Evolutionary conservation across 2,329 filamentous ascomycete genomes (phyloP).

Genomic region (Paraphaeosphaeria sporulosa): DNA sequence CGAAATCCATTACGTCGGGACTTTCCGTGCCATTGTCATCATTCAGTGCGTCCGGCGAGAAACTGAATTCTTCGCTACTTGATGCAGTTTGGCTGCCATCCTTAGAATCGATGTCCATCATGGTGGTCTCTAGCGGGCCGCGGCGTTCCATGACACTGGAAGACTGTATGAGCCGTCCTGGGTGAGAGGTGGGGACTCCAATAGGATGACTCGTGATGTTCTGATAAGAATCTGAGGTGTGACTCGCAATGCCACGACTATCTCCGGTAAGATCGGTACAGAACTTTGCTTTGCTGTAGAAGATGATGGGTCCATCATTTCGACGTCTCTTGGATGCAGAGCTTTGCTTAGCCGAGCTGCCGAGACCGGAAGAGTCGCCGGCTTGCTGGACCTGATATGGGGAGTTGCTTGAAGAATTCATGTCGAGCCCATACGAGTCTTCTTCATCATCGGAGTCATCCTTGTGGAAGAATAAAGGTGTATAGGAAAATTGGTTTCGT

Average conservation of each 20-base stretch:
- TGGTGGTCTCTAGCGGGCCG: constrained; percentile 30
- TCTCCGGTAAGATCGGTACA: constrained; percentile 82
- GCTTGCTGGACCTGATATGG: constrained; percentile 34
- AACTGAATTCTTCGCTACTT: constrained; percentile 44
- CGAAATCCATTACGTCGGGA: constrained; percentile 48
- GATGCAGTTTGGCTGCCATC: constrained; percentile 41
- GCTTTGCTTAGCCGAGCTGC: constrained; percentile 57
- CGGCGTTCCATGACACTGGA: constrained; percentile 40
- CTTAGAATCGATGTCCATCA: constrained; percentile 32
- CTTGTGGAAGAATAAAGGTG: constrained; percentile 58
- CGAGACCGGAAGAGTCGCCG: constrained; percentile 52
- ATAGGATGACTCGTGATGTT: constrained; percentile 42
- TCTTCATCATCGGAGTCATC: constrained; percentile 51
- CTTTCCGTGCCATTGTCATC: constrained; percentile 33
- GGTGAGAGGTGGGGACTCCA: constrained; percentile 23
- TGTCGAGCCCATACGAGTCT: constrained; percentile 43
- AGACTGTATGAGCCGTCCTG: constrained; percentile 1
- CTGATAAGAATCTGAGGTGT: constrained; percentile 38
- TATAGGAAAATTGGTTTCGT: constrained; percentile 52
- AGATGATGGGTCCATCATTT: constrained; percentile 79
- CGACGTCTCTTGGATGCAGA: constrained; percentile 59
- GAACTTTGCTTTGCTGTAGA: constrained; percentile 81
- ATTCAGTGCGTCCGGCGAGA: constrained; percentile 44
- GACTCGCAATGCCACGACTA: constrained; percentile 33
- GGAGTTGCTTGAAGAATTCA: constrained; percentile 39